phyloP scores from a whole-genome alignment of 129 eudicot genomes.

The Flaveria ramosissima region DNA sequence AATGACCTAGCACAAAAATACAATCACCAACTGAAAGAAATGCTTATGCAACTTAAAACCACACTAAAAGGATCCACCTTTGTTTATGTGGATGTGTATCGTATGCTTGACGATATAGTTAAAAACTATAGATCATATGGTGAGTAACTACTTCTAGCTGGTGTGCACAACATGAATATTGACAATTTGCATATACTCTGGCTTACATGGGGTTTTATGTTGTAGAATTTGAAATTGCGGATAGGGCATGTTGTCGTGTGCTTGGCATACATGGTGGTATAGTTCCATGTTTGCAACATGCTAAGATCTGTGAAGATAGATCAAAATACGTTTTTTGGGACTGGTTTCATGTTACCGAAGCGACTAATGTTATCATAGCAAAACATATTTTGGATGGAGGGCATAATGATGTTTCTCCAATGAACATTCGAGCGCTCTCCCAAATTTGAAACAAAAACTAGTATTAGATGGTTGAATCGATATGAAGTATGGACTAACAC shows the following conservation, averaged over 20 bases:
- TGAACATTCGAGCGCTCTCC: slow-evolving; percentile 33
- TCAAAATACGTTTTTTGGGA: slow-evolving; percentile 41
- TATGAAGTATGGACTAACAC: slow-evolving; percentile 7
- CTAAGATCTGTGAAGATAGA: slow-evolving; percentile 30
- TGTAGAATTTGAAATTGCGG: slow-evolving; percentile 22
- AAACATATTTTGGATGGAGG: slow-evolving; percentile 36
- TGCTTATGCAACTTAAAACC: slow-evolving; percentile 21
- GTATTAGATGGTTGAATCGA: background rate
- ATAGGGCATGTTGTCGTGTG: slow-evolving; percentile 22
- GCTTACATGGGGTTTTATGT: background rate
- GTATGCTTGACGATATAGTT: slow-evolving; percentile 13
- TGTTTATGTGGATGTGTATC: slow-evolving; percentile 25
- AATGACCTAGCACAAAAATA: slow-evolving; percentile 21
- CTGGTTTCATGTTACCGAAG: slow-evolving; percentile 33
- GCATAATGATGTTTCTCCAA: slow-evolving; percentile 29
- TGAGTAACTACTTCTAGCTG: background rate
- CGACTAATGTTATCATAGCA: slow-evolving; percentile 22
- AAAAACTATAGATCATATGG: slow-evolving; percentile 23
- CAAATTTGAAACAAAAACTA: slow-evolving; percentile 4
- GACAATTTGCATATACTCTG: background rate
- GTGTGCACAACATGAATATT: background rate
- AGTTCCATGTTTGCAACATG: slow-evolving; percentile 30
- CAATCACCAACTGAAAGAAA: slow-evolving; percentile 12
- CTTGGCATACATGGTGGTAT: slow-evolving; percentile 35
- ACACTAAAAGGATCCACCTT: slow-evolving; percentile 23